Base-by-base conservation (phyloP, 805 yeast species). In the Kodamaea kakaduensis region DNA sequence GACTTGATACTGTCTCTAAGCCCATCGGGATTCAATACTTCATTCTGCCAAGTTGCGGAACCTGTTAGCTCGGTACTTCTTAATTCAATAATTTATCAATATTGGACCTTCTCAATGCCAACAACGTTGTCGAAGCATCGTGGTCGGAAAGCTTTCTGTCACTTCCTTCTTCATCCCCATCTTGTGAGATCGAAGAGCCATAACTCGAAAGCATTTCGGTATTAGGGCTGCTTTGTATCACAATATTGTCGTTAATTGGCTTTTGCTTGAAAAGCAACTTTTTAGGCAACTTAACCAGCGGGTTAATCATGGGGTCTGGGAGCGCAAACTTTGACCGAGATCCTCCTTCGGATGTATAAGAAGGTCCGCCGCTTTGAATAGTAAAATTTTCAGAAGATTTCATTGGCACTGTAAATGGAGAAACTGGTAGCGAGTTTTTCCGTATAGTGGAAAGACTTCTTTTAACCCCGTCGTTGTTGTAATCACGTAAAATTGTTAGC, bases 11-110 rank as follows among this genome's bases (percentile, higher is more conserved):
- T n/a, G n/a, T n/a, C n/a, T n/a, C n/a, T n/a, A n/a, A n/a, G n/a
- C n/a, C n/a, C 5, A 12, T 12, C 15, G 15, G 10, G 9, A 5
- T 13, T 25, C 6, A 25, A 14, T 25, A 25, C 16, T 13, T 3
- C 12, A n/a, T n/a, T n/a, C n/a, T n/a, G n/a, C n/a, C n/a, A n/a
- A n/a, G n/a, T n/a, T n/a, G n/a, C n/a, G n/a, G n/a, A n/a, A n/a
- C n/a, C n/a, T n/a, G n/a, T n/a, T n/a, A n/a, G n/a, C n/a, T n/a
- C n/a, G n/a, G n/a, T n/a, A n/a, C n/a, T n/a, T 25, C 15, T 31
- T 47, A 66, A 41, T 67, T 67, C 37, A 67, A 55, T 31, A 67
- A 56, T 37, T 56, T 58, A 30, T 65, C 70, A 27, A 66, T 67
- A 39, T 64, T 59, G 5, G 69, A 61, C 48, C 66, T 64, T 23